Percentiles rank a stretch among this genome's conserved stretches.
Evolutionary conservation across 306 rosid species (phyloP).

Genomic region (Trifolium pratense): DNA sequence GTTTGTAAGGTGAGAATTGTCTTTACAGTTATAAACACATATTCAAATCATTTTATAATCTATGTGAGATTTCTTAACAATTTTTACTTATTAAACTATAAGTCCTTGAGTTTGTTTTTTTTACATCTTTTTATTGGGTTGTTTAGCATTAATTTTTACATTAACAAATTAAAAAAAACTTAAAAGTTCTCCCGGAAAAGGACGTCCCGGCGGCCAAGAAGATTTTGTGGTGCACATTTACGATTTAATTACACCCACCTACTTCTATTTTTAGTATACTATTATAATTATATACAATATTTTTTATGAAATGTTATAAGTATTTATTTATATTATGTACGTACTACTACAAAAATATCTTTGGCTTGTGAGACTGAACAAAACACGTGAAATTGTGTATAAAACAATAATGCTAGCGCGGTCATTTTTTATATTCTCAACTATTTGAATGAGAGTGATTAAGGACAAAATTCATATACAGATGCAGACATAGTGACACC

Average conservation of each 20-base stretch:
- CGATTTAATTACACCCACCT: slow-evolving; percentile 4
- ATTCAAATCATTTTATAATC: too few relatives aligned
- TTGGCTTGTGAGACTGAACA: background rate
- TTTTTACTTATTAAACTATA: too few relatives aligned
- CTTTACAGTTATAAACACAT: too few relatives aligned
- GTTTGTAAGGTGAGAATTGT: too few relatives aligned
- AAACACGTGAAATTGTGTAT: background rate
- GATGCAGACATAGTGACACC: slow-evolving; percentile 25
- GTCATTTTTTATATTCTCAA: background rate
- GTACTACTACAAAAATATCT: background rate
- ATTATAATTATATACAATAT: too few relatives aligned
- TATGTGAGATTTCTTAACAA: too few relatives aligned
- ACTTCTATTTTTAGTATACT: background rate
- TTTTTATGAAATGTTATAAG: background rate
- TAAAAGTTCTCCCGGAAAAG: background rate
- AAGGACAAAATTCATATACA: slow-evolving; percentile 19
- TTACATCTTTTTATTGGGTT: too few relatives aligned
- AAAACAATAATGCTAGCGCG: background rate
- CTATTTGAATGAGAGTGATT: background rate
- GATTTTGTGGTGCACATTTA: background rate
- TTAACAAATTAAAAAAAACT: too few relatives aligned
- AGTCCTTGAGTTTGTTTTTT: too few relatives aligned
- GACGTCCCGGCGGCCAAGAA: background rate
- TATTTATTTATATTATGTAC: background rate
- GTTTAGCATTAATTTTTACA: too few relatives aligned